Base-by-base conservation (phyloP, 257 asterid species). In the Schizonepeta tenuifolia region DNA sequence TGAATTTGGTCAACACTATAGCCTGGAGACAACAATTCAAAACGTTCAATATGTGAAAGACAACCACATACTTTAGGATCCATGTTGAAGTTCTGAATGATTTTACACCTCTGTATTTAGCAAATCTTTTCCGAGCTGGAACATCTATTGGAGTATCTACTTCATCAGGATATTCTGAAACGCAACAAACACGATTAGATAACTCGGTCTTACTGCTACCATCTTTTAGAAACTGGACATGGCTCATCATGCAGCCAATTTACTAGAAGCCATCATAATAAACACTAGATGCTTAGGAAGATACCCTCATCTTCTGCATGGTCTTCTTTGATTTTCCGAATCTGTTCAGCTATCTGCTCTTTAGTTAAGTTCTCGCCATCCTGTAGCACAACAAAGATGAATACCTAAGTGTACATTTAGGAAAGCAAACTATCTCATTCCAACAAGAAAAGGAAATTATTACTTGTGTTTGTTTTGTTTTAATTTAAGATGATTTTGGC, bases 231-330 rank as follows among this genome's bases (percentile, higher is more conserved):
- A 68, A 78, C 46, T 55, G 57, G 6, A 33, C 31, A n/a, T 50
- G 35, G 35, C 65, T n/a, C 18, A 46, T 49, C 36, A 65, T 8
- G 53, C 35, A 28, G 18, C 21, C 15, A 63, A 38, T 46, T 36
- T 54, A 67, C 40, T 58, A 55, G 62, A 81, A 72, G 65, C 24
- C 47, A 49, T 36, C 60, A 69, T 28, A 14, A 11, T 43, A 31
- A 49, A 69, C 22, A 26, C 6, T 0, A 53, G 60, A 58, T 12
- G 58, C 1, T 13, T n/a, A 77, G 70, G 65, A 12, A 67, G 65
- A 63, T 84, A 95, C 99, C 99, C 74, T 95, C 95, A 64, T 95
- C 99, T 84, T 95, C 98, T 49, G 96, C 89, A 77, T 92, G 99
- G 22, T 78, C 88, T 75, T 80, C 98, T 87, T 95, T 95, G 55